Evolutionary conservation across 2,329 filamentous ascomycete species (phyloP).

Genomic region (Aspergillus arachidicola): DNA sequence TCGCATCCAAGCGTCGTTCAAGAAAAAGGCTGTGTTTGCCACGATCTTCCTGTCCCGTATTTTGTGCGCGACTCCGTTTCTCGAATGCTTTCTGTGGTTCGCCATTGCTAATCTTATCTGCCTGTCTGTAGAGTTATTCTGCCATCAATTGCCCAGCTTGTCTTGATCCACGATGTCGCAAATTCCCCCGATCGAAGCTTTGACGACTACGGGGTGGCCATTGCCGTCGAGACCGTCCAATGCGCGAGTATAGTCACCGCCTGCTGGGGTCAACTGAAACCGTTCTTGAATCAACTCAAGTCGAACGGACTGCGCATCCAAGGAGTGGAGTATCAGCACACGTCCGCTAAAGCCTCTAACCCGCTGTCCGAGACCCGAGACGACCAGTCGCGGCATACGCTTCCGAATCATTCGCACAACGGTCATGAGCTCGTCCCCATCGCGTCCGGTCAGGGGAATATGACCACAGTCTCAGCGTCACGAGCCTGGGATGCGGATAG

Average conservation of each 20-base stretch:
- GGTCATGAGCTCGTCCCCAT: conserved; percentile 11
- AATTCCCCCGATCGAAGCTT: conserved; percentile 20
- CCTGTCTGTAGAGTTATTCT: conserved; percentile 15
- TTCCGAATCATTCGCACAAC: neutral
- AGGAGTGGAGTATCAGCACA: conserved; percentile 13
- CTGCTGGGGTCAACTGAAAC: conserved; percentile 25
- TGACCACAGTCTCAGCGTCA: conserved; percentile 16
- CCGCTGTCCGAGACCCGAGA: neutral
- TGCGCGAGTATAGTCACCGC: conserved; percentile 30
- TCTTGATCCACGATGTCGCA: conserved; percentile 13
- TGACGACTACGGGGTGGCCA: conserved; percentile 21
- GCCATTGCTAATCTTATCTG: neutral
- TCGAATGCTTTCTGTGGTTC: neutral
- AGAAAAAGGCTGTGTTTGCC: conserved; percentile 21
- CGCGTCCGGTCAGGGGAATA: conserved; percentile 5
- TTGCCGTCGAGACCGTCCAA: conserved; percentile 22
- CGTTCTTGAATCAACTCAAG: conserved; percentile 24
- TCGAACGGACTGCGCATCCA: conserved; percentile 22
- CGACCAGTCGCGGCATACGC: neutral
- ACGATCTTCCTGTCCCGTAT: conserved; percentile 26
- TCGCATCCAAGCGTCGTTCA: conserved; percentile 23
- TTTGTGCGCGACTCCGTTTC: conserved; percentile 17
- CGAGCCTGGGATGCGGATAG: conserved; percentile 21
- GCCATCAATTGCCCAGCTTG: conserved; percentile 17
- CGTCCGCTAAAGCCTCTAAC: neutral